Percentiles rank a stretch among this genome's conserved stretches.
phyloP scores from a whole-genome alignment of 345 rosid genomes.

The Triadica sebifera region DNA sequence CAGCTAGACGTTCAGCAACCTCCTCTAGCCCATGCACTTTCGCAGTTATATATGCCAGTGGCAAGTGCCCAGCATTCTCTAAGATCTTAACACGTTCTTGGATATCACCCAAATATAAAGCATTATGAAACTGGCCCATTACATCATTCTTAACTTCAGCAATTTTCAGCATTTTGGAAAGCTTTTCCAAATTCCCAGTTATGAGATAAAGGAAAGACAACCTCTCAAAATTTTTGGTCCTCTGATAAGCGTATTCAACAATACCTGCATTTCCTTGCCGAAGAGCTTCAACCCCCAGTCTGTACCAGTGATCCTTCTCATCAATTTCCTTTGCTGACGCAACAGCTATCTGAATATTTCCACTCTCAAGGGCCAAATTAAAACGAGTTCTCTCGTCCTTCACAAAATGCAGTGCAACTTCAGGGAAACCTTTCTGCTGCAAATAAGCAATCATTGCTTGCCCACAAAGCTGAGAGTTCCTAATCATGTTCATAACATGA shows the following conservation, averaged over 20 bases:
- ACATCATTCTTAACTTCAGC: constrained; percentile 91
- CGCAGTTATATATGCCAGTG: constrained; percentile 84
- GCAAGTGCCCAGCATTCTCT: constrained; percentile 85
- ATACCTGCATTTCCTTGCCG: constrained; percentile 93
- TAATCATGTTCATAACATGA: constrained; percentile 94
- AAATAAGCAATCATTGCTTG: constrained; percentile 95
- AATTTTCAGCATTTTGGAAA: constrained; percentile 87
- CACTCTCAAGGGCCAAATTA: constrained; percentile 92
- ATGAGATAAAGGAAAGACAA: constrained; percentile 85
- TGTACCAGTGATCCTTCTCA: constrained; percentile 92
- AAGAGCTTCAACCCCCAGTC: constrained; percentile 95
- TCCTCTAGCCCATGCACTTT: constrained; percentile 77
- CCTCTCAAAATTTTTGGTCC: constrained; percentile 96
- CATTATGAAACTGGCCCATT: constrained; percentile 97
- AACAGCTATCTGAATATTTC: constrained; percentile 90
- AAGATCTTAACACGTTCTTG: constrained; percentile 83
- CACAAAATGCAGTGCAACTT: constrained; percentile 97
- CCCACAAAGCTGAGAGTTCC: constrained; percentile 90
- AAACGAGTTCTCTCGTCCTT: constrained; percentile 93
- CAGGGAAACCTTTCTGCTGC: constrained; percentile 97
- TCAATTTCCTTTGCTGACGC: constrained; percentile 96
- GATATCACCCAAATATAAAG: constrained; percentile 83
- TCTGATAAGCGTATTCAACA: constrained; percentile 93
- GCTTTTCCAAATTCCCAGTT: constrained; percentile 81
- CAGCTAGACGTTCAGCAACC: constrained; percentile 65